phyloP scores from a whole-genome alignment of 106 monocot species.

The Phalaenopsis aphrodite region DNA sequence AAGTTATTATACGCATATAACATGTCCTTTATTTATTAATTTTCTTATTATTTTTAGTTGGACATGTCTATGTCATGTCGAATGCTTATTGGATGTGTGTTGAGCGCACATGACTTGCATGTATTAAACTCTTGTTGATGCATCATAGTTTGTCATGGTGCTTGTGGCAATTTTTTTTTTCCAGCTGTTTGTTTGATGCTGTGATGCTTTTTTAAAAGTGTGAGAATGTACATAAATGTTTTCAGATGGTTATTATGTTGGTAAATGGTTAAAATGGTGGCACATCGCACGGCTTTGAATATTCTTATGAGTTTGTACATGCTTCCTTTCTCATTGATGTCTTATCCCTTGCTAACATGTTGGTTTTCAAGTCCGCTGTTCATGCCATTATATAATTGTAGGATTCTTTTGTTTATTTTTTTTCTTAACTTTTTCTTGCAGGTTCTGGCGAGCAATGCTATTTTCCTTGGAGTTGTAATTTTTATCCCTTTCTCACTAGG shows the following conservation, averaged over 20 bases:
- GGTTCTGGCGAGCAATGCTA: conserved; percentile 99
- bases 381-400: neutral
- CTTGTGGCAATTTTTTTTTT: neutral
- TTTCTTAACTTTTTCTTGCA: conserved; percentile 20
- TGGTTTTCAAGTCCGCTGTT: neutral
- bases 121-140: too few species aligned
- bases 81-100: too few species aligned
- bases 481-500: conserved; percentile 92
- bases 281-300: neutral
- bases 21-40: too few species aligned
- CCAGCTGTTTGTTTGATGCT: neutral
- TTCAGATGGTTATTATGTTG: neutral
- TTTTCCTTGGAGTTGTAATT: conserved; percentile 86
- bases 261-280: neutral
- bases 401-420: neutral
- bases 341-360: neutral
- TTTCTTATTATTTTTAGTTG: too few species aligned
- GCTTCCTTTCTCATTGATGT: neutral
- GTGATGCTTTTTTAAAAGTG: neutral
- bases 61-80: too few species aligned
- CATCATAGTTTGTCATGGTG: neutral
- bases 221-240: neutral
- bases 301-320: neutral
- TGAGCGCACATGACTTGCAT: too few species aligned
- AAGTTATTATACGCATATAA: too few species aligned